Evolutionary conservation across 208 protist genomes (phyloP).

Genomic region (Porcisia hertigi): DNA sequence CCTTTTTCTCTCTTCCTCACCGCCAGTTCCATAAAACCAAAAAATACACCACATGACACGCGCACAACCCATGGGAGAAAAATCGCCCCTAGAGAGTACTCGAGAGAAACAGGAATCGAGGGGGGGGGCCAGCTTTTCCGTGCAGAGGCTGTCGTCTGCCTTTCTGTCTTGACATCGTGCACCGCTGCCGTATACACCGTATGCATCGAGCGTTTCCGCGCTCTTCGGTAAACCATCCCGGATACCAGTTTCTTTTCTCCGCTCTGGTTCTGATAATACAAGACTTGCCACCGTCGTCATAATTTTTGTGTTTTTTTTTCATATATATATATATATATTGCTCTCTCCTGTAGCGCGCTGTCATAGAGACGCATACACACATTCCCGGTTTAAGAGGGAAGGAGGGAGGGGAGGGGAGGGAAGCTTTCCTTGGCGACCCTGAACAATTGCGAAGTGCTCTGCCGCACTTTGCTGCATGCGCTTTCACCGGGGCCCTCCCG

Average conservation of each 20-base stretch:
- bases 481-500: not conserved
- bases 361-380: not conserved
- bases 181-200: not conserved
- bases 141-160: not conserved
- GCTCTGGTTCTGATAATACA: no score
- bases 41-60: not conserved
- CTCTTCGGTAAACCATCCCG: not conserved
- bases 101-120: not conserved
- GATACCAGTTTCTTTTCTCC: not conserved
- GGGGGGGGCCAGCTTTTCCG: not conserved
- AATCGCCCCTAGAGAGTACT: not conserved
- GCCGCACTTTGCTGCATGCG: not conserved
- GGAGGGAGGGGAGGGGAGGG: not conserved
- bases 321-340: not conserved
- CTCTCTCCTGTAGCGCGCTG: not conserved
- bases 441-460: not conserved
- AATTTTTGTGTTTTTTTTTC: not conserved
- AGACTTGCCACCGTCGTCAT: no score
- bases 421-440: not conserved
- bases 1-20: not conserved
- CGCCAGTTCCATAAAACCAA: not conserved
- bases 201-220: not conserved
- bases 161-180: not conserved
- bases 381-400: not conserved
- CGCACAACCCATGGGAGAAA: not conserved